Evolutionary conservation across 805 yeast species (phyloP), one percentile per base, ranked within the genome.

Genomic region (Kluyveromyces aestuarii): DNA sequence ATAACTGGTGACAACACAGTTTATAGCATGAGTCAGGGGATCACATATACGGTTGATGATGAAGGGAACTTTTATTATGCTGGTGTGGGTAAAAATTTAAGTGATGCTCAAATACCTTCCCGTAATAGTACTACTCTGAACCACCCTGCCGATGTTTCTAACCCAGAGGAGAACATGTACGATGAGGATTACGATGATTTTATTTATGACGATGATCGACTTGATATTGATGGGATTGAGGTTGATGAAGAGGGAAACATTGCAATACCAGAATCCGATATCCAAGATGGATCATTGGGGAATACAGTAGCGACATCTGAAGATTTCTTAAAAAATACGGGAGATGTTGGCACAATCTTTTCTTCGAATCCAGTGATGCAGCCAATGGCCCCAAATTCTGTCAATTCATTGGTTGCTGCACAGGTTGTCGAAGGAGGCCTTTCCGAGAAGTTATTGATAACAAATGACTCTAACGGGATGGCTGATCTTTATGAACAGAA

Each of bases 41-140:
- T 62, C 17, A 53, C 52, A n/a, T 62, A 61, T 44, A 51, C 27
- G 13, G 51, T 61, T 8, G 62, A 53, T 21, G 50, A 47, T 16
- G 57, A 58, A 21, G 66, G 66, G 2, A 56, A 56, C 40, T 59
- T 53, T 38, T 59, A 51, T 37, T 62, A 56, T 44, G 56, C 58
- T 14, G 59, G 57, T 13, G 39, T 47, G 21, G 46, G 36, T 16
- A 43, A 33, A 16, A 38, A 5, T 21, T 5, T 13, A 30, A 7
- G 14, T 8, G 35, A 30, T 2, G 14, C 14, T 30, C 35, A 30
- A 30, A 11, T 13, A 13, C 8, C 11, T 7, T 8, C 35, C 14
- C 14, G 7, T 13, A 3, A 30, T 30, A 10, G 11, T 13, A 7
- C 11, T 30, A 30, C 35, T 11, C 35, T 13, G 14, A 30, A 30